These are phyloP conservation scores for Pestalotiopsis sp. DNA, from an alignment of 2,329 filamentous ascomycete species.

Conservation along the genomic window DNA sequence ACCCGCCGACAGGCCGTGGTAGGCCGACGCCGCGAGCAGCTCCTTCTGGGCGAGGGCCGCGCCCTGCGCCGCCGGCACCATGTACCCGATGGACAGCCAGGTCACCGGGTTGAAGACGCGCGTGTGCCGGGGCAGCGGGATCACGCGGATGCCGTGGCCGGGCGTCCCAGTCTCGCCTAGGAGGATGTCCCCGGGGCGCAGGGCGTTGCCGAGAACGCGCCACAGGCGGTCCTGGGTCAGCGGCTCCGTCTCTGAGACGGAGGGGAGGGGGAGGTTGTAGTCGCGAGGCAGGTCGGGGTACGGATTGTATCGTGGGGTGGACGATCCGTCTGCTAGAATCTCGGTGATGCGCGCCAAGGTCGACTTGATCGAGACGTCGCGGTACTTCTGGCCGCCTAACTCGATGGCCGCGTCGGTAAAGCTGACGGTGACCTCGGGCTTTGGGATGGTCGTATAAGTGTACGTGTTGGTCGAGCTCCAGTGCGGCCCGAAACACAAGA, in stretches of 20 bases:
- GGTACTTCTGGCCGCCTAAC: neutral
- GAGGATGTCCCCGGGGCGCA: slow-evolving; percentile 55
- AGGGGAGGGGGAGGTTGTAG: neutral
- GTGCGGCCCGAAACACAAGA: slow-evolving; percentile 48
- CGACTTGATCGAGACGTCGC: neutral
- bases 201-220: slow-evolving; percentile 45
- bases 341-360: neutral
- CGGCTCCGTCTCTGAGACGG: neutral
- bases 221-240: slow-evolving; percentile 46
- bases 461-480: slow-evolving; percentile 48
- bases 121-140: slow-evolving; percentile 49
- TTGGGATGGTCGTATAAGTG: slow-evolving; percentile 37
- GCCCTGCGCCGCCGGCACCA: slow-evolving; percentile 58
- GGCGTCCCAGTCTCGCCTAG: slow-evolving; percentile 61
- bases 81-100: slow-evolving; percentile 64
- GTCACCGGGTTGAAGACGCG: slow-evolving; percentile 52
- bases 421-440: slow-evolving; percentile 25
- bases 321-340: neutral
- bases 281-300: neutral
- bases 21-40: slow-evolving; percentile 22
- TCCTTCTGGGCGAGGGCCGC: slow-evolving; percentile 57
- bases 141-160: slow-evolving; percentile 52
- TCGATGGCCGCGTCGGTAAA: neutral
- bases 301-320: neutral
- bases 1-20: slow-evolving; percentile 16